Base-by-base conservation (phyloP, 192 early-diverging fungal species). In the Phycomyces blakesleeanus region DNA sequence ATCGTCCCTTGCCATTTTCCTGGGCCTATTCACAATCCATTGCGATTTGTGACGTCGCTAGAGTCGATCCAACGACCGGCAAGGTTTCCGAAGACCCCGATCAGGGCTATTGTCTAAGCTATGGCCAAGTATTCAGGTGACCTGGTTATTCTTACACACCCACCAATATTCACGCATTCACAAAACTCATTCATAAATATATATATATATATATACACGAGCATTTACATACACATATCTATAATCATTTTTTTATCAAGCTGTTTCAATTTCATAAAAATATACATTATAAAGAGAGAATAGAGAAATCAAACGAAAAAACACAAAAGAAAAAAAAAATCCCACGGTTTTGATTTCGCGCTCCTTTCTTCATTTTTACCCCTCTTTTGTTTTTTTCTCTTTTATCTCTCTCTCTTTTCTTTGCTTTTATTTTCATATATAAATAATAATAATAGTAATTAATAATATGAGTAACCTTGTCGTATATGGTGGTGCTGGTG, bases 401-500 rank as follows among this genome's bases (percentile, higher is more conserved):
- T 15, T 21, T 34, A 16, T 3, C 8, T 22, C 26, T 42, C 27
- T 16, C 14, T 44, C 25, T 18, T 21, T 39, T 55, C n/a, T n/a
- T n/a, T n/a, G n/a, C n/a, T n/a, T n/a, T n/a, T n/a, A n/a, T n/a
- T n/a, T n/a, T n/a, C n/a, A n/a, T n/a, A n/a, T n/a, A n/a, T n/a
- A n/a, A n/a, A n/a, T n/a, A n/a, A n/a, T n/a, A n/a, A 37, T 66
- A 41, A 51, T 47, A 26, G 57, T 52, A 70, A 16, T 29, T 52
- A 52, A 21, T 12, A 72, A 67, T 58, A 78, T 81, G 76, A 75
- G 78, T 21, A 81, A 83, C 56, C 86, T 89, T 44, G 78, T 97
- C 34, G 87, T 98, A 25, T 97, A 93, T 76, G 96, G 96, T 53
- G 96, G 94, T 62, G 66, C 82, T 49, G 96, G 96, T 37, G 89